Evolutionary conservation across 2,329 filamentous ascomycete species (phyloP).

Genomic region (Sporothrix brunneoviolacea): DNA sequence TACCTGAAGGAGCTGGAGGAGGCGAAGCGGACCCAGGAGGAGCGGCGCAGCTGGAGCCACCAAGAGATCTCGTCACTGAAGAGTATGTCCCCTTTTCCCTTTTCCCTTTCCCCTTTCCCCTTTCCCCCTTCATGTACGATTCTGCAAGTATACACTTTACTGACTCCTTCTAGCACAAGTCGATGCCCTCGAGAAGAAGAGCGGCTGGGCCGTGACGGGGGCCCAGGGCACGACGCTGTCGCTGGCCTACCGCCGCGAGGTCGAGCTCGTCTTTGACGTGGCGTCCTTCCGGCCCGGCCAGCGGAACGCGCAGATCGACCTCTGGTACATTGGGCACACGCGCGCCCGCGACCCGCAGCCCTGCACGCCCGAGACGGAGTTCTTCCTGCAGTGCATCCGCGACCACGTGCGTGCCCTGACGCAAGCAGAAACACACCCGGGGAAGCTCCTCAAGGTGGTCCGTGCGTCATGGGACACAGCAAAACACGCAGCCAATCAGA

Average conservation of each 20-base stretch:
- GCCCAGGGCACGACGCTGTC: slow-evolving; percentile 58
- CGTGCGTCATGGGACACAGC: slow-evolving; percentile 61
- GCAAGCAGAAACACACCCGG: slow-evolving; percentile 50
- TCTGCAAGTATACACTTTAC: too few relatives aligned
- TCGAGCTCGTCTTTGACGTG: slow-evolving; percentile 67
- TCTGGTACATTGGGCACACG: slow-evolving; percentile 61
- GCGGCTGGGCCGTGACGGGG: slow-evolving; percentile 67
- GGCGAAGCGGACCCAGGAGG: slow-evolving; percentile 76
- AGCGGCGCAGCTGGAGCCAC: slow-evolving; percentile 82
- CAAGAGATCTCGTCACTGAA: slow-evolving; percentile 75
- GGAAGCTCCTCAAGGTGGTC: slow-evolving; percentile 52
- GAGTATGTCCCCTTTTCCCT: slow-evolving; percentile 42
- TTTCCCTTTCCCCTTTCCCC: not conserved
- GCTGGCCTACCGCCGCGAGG: slow-evolving; percentile 64
- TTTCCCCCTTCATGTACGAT: not conserved
- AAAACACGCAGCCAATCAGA: slow-evolving; percentile 49
- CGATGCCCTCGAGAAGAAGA: slow-evolving; percentile 55
- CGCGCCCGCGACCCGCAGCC: slow-evolving; percentile 47
- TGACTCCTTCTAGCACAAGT: slow-evolving; percentile 47
- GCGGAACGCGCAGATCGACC: slow-evolving; percentile 53
- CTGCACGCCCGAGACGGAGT: slow-evolving; percentile 60
- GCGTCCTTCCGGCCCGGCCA: slow-evolving; percentile 47
- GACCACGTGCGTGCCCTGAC: slow-evolving; percentile 58
- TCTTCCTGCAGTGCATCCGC: slow-evolving; percentile 67
- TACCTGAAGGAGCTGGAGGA: slow-evolving; percentile 70